Conservation (phyloP, 306 rosid species). For the Alnus glutinosa region DNA sequence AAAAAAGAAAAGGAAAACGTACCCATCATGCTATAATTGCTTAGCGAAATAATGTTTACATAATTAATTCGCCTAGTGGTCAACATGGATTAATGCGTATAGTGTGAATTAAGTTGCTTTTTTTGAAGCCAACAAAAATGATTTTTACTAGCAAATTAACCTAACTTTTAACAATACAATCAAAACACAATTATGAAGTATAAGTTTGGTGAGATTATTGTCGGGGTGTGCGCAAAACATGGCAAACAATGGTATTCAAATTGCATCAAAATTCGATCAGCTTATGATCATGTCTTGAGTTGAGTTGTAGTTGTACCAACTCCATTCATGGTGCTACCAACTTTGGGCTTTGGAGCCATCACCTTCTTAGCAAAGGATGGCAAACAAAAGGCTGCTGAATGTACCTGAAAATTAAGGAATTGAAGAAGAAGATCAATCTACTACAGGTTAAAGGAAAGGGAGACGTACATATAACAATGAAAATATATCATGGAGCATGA, state of each 20-base stretch:
- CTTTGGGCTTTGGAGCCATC: constrained; percentile 8
- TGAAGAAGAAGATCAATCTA: background rate
- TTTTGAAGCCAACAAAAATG: constrained; percentile 6
- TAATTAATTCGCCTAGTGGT: too few relatives aligned
- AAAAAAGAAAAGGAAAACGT: too few relatives aligned
- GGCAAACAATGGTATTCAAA: constrained; percentile 19
- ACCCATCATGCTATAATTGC: too few relatives aligned
- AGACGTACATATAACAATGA: too few relatives aligned
- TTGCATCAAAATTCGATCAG: background rate
- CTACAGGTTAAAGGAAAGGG: too few relatives aligned
- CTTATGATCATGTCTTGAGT: background rate
- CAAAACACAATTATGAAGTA: constrained; percentile 27
- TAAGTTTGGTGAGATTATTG: constrained; percentile 21
- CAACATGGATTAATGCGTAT: background rate
- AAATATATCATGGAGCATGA: background rate
- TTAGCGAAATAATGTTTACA: too few relatives aligned
- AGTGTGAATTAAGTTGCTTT: background rate
- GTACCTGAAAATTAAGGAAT: constrained; percentile 40
- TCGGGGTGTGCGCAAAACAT: constrained; percentile 17
- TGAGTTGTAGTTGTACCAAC: constrained; percentile 8
- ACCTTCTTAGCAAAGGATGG: constrained; percentile 65
- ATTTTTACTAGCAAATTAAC: background rate
- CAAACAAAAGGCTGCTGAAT: constrained; percentile 68
- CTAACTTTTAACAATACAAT: constrained; percentile 3
- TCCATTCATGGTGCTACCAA: constrained; percentile 17